Percentiles rank a stretch among this genome's conserved stretches.
These are phyloP conservation scores for Westerdykella sp. DNA, from an alignment of 2,329 filamentous ascomycete genomes.

Conservation along the genomic window DNA sequence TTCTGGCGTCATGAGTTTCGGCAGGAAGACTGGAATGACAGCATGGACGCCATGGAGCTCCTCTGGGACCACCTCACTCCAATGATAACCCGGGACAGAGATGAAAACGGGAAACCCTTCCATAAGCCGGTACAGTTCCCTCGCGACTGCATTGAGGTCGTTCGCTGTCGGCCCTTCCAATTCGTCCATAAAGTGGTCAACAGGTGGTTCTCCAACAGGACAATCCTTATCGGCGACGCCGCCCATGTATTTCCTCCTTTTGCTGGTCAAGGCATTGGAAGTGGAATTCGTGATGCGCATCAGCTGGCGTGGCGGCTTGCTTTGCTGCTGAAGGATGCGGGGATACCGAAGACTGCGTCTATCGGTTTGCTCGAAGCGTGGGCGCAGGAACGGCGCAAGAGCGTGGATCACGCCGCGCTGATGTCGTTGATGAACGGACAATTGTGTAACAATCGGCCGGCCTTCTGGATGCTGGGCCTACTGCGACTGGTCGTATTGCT, in stretches of 20 bases:
- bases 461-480: too few relatives aligned
- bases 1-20: background rate
- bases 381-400: too few relatives aligned
- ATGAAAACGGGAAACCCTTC: background rate
- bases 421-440: too few relatives aligned
- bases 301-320: background rate
- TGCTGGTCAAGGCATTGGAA: constrained; percentile 7
- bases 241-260: constrained; percentile 11
- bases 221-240: constrained; percentile 6
- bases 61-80: constrained; percentile 9
- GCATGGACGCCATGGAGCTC: constrained; percentile 2
- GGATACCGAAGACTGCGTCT: too few relatives aligned
- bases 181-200: background rate
- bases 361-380: too few relatives aligned
- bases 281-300: constrained; percentile 6
- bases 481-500: too few relatives aligned
- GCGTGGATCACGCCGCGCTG: too few relatives aligned
- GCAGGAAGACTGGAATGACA: background rate
- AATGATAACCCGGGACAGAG: constrained; percentile 3
- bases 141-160: too few relatives aligned
- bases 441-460: too few relatives aligned
- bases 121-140: too few relatives aligned
- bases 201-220: constrained; percentile 2
- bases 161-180: too few relatives aligned
- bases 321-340: too few relatives aligned